A percentile compares a stretch with the other conserved stretches of the same genome.
These are phyloP conservation scores for Sutorius australiensis DNA, from an alignment of 768 basidiomycete genomes.

Conservation along the genomic window DNA sequence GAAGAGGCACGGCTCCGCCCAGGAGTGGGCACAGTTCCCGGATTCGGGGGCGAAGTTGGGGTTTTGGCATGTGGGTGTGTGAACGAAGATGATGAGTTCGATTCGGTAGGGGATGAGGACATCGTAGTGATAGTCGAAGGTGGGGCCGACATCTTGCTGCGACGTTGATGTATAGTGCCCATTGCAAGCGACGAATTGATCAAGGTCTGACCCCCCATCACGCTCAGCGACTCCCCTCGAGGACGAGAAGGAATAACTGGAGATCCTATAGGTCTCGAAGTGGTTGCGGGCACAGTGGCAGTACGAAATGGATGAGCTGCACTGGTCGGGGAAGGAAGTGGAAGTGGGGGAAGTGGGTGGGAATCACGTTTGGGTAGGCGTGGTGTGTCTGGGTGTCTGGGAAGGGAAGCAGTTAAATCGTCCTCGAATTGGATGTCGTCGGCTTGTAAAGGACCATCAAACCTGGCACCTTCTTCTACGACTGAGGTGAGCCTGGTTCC, in stretches of 20 bases:
- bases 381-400: constrained; percentile 39
- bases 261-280: constrained; percentile 46
- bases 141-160: constrained; percentile 63
- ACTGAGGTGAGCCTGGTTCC: constrained; percentile 55
- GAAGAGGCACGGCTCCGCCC: constrained; percentile 66
- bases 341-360: constrained; percentile 66
- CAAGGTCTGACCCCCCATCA: constrained; percentile 33
- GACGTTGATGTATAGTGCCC: constrained; percentile 67
- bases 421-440: constrained; percentile 28
- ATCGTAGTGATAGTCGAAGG: constrained; percentile 32
- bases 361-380: constrained; percentile 47
- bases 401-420: constrained; percentile 30
- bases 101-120: constrained; percentile 35
- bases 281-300: constrained; percentile 12
- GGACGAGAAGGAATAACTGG: constrained; percentile 46
- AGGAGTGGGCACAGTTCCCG: constrained; percentile 34
- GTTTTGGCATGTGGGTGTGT: constrained; percentile 27
- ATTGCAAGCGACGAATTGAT: constrained; percentile 58
- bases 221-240: constrained; percentile 51
- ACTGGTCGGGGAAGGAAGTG: constrained; percentile 50
- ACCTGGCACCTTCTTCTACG: constrained; percentile 51
- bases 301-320: constrained; percentile 29
- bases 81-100: constrained; percentile 36
- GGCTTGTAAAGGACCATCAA: constrained; percentile 33
- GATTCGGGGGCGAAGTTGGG: constrained; percentile 39